Conservation (phyloP, 257 asterid species). For the Nicotiana undulata region DNA sequence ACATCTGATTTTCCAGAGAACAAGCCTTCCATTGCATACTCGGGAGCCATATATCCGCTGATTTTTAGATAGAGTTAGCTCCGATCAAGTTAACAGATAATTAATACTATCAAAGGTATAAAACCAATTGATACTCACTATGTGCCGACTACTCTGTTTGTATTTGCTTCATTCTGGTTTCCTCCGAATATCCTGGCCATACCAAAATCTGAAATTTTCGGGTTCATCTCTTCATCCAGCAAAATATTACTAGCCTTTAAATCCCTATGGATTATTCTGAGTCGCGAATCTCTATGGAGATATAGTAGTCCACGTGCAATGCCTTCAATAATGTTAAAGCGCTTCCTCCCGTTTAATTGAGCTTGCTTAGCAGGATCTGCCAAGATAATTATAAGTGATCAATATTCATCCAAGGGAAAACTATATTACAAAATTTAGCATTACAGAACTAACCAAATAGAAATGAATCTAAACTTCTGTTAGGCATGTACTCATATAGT, state of each 20-base stretch:
- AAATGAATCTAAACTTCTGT: constrained; percentile 65
- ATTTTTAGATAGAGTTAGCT: not conserved
- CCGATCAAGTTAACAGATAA: not conserved
- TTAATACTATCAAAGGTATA: not conserved
- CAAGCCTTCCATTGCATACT: constrained; percentile 93
- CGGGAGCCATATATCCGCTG: constrained; percentile 96
- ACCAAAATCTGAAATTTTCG: constrained; percentile 89
- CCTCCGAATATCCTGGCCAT: constrained; percentile 92
- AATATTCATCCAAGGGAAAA: not conserved
- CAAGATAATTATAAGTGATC: not conserved
- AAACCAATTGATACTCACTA: constrained; percentile 41
- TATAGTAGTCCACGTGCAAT: constrained; percentile 83
- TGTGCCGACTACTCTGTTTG: constrained; percentile 78
- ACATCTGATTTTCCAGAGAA: constrained; percentile 85
- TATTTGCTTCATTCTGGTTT: constrained; percentile 67
- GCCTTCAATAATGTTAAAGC: constrained; percentile 66
- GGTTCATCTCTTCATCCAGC: constrained; percentile 81
- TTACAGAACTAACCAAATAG: constrained; percentile 48
- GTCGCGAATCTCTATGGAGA: constrained; percentile 85
- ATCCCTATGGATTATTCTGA: constrained; percentile 76
- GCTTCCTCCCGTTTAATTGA: constrained; percentile 50
- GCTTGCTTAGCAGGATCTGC: constrained; percentile 49
- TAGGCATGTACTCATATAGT: constrained; percentile 82
- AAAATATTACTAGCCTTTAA: constrained; percentile 80
- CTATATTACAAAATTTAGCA: not conserved